Base-by-base conservation (phyloP, 2,329 filamentous ascomycete genomes). In the Alternaria sp. region DNA sequence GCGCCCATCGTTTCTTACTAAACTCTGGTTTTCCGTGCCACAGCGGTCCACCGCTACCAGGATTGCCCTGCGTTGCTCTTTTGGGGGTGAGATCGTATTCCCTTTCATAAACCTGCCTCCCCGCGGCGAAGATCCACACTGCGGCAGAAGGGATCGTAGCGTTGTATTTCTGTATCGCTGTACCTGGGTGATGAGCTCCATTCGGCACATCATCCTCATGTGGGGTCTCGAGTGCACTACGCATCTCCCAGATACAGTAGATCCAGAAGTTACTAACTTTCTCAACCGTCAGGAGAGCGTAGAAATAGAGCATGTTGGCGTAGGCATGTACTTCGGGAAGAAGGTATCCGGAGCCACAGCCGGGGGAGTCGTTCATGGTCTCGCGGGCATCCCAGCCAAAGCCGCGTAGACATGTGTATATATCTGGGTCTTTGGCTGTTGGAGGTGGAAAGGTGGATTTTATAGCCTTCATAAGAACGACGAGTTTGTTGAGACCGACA, bases 251-350 rank as follows among this genome's bases (percentile, higher is more conserved):
- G 27, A 49, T 43, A n/a, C 44, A 49, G 16, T 50, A 57, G 32
- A 43, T 57, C 44, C 54, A 57, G 27, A 43, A 57, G 11, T 49
- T 43, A 2, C 18, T 11, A 1, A 50, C 7, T 6, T 50, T 9
- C 3, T 36, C 43, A 12, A 32, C 22, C 22, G 36, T 57, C 22
- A 57, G 27, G 8, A 57, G 54, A 5, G 54, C 54, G 45, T 50
- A 57, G 14, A 57, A 57, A 11, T 57, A 50, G 32, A 50, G 34
- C 54, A 57, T 57, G 14, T 50, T 57, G 36, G 54, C 27, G 12
- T 57, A 50, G 6, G 44, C 54, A 27, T 57, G 45, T 16, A 25
- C 45, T 50, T 57, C 54, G 32, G 27, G 54, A 6, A 12, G 11
- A 12, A 57, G 45, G 45, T 57, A 57, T 18, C 54, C 54, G 18